Base-by-base conservation (phyloP, 345 rosid species). In the Murraya koenigii region DNA sequence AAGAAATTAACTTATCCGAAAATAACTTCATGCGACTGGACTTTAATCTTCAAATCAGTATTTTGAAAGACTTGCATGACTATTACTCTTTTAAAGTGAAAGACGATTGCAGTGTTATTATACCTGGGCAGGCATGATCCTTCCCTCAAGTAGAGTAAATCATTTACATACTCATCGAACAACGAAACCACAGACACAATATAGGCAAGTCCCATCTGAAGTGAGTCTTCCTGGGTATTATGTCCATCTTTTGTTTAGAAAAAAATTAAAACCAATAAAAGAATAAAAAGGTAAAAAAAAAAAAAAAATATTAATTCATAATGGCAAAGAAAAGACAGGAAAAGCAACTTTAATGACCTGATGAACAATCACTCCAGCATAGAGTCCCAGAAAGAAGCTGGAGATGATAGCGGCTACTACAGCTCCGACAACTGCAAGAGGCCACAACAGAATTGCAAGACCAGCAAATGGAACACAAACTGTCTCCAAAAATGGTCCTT, bases 391-490 rank as follows among this genome's bases (percentile, higher is more conserved):
- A 75, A 88, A 85, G 84, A 95, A 85, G 85, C 97, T 90, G 62
- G 92, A 86, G 67, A 90, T 26, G 20, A 88, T 64, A 36, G 97
- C 89, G 55, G 82, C 93, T 5, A 81, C 4, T 17, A 90, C 84
- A 13, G 93, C 89, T 69, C 94, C 95, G 0, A 85, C 66, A 60
- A 93, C 97, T 78, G 93, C 97, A 75, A 95, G 74, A 70, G 97
- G 98, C 98, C 98, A 93, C 26, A 91, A 78, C 35, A 92, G 73
- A 59, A 95, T 91, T 44, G 95, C 91, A 66, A 95, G 86, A 80
- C 92, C 95, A 7, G 98, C 97, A 85, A 95, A 93, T 25, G 97
- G 97, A 79, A 93, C 95, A 79, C 98, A 95, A 0, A 88, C 93
- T 0, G 89, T 91, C 85, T 94, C 97, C 87, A 91, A 77, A 83